Conservation (phyloP, 169 alveolate genomes). For the Miamiensis avidus region DNA sequence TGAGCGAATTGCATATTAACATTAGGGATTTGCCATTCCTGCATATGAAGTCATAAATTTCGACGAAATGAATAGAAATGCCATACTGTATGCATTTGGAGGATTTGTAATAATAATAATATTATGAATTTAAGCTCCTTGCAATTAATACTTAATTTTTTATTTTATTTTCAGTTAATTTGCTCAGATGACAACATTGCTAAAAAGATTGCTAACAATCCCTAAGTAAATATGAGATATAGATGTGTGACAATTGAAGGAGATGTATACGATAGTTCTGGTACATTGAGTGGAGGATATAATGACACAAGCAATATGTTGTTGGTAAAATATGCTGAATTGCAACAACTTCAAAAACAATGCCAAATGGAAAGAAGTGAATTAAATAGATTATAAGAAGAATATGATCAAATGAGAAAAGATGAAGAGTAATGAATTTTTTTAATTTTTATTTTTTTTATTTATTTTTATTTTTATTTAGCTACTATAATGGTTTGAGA, state of each 20-base stretch:
- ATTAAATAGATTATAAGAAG: constrained; percentile 9
- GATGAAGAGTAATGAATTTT: background rate
- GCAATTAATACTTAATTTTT: too few species aligned
- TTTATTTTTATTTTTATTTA: background rate
- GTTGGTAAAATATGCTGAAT: constrained; percentile 45
- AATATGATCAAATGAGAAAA: constrained; percentile 10
- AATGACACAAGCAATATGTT: constrained; percentile 45
- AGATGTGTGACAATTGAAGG: constrained; percentile 92
- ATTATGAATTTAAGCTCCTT: too few species aligned
- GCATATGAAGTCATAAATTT: constrained; percentile 65
- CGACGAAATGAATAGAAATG: constrained; percentile 63
- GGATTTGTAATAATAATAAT: background rate
- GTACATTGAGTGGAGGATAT: constrained; percentile 93
- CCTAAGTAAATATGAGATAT: constrained; percentile 64
- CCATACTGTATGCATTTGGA: constrained; percentile 86
- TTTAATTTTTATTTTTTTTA: too few species aligned
- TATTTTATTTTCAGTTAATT: constrained; percentile 62
- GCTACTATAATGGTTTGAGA: constrained; percentile 50
- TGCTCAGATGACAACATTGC: constrained; percentile 83
- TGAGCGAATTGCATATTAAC: constrained; percentile 53
- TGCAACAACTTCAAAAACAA: constrained; percentile 49
- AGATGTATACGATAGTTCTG: constrained; percentile 89
- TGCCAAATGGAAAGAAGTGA: constrained; percentile 56
- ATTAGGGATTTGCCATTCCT: constrained; percentile 54
- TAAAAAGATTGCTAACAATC: constrained; percentile 83